phyloP scores from a whole-genome alignment of 306 rosid genomes.

The Hylodesmum podocarpum region DNA sequence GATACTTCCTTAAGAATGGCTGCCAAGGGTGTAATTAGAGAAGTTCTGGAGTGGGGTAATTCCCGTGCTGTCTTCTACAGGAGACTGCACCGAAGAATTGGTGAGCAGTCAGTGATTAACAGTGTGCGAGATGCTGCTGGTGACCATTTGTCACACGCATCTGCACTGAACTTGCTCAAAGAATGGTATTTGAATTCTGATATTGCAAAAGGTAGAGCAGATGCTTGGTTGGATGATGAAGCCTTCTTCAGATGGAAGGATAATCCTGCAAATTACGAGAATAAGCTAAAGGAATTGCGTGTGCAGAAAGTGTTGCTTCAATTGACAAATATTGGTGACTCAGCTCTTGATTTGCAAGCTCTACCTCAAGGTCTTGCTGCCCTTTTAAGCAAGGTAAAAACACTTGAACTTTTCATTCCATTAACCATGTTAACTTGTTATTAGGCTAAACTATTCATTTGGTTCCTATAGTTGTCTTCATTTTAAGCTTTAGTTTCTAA shows the following conservation, averaged over 20 bases:
- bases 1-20: constrained; percentile 97
- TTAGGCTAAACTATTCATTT: too few species aligned
- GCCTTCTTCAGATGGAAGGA: constrained; percentile 88
- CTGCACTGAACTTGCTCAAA: constrained; percentile 64
- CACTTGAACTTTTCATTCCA: background rate
- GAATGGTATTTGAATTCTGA: constrained; percentile 72
- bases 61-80: constrained; percentile 77
- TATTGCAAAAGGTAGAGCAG: constrained; percentile 48
- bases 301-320: constrained; percentile 81
- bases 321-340: constrained; percentile 68
- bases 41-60: constrained; percentile 81
- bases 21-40: constrained; percentile 83
- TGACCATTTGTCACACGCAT: constrained; percentile 64
- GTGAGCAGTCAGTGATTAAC: constrained; percentile 76
- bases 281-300: constrained; percentile 75
- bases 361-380: constrained; percentile 93
- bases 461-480: too few species aligned
- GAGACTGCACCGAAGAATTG: constrained; percentile 77
- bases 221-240: constrained; percentile 77
- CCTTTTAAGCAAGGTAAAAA: constrained; percentile 84
- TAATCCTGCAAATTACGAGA: constrained; percentile 59
- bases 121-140: constrained; percentile 80
- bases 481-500: too few species aligned
- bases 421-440: background rate
- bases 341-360: constrained; percentile 75